A percentile compares a stretch with the other conserved stretches of the same genome.
Conservation (phyloP, 192 early-diverging fungal genomes). For the Funneliformis mosseae region DNA sequence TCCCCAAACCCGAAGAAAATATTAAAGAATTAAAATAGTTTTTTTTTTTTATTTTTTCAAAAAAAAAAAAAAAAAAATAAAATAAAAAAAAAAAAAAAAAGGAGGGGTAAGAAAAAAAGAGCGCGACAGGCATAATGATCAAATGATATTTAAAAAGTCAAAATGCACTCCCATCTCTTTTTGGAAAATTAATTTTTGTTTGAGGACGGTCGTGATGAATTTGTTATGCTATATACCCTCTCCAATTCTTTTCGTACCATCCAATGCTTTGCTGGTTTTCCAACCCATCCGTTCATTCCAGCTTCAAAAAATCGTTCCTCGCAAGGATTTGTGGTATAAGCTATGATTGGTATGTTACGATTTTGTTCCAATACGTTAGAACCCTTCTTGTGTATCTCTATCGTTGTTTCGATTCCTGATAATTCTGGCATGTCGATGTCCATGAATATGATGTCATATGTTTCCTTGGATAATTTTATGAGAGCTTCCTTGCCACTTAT, state of each 20-base stretch:
- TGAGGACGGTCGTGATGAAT: neutral
- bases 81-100: too few relatives aligned
- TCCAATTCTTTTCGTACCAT: conserved; percentile 21
- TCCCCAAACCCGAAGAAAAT: too few relatives aligned
- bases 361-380: conserved; percentile 50
- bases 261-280: conserved; percentile 23
- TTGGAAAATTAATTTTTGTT: too few relatives aligned
- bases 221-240: neutral
- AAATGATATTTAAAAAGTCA: too few relatives aligned
- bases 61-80: too few relatives aligned
- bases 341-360: conserved; percentile 61
- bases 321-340: conserved; percentile 64
- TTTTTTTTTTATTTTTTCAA: too few relatives aligned
- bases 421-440: conserved; percentile 74
- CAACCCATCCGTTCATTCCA: conserved; percentile 29
- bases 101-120: too few relatives aligned
- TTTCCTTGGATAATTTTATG: conserved; percentile 43
- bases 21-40: too few relatives aligned
- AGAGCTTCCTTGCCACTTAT: conserved; percentile 56
- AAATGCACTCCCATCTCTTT: too few relatives aligned
- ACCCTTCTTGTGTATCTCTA: conserved; percentile 50
- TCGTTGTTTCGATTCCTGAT: conserved; percentile 63
- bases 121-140: too few relatives aligned
- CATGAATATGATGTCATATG: conserved; percentile 64
- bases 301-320: conserved; percentile 39